Conservation (phyloP, 2,329 filamentous ascomycete genomes). For the Paecilomyces dactylethromorphus region DNA sequence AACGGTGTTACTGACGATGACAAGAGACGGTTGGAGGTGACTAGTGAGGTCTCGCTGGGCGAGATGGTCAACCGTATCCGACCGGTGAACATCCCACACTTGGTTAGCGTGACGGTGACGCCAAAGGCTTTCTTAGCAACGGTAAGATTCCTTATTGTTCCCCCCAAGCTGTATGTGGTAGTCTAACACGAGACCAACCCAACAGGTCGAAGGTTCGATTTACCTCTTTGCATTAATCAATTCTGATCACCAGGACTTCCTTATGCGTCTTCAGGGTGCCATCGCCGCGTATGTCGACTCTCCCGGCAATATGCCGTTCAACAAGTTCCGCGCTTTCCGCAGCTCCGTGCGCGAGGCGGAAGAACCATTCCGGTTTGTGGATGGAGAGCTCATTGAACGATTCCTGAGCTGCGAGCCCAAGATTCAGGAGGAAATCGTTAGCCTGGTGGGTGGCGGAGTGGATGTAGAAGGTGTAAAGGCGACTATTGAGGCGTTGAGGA, state of each 20-base stretch:
- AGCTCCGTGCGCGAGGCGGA: slow-evolving; percentile 64
- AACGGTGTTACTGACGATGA: slow-evolving; percentile 71
- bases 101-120: slow-evolving; percentile 60
- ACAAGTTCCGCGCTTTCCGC: slow-evolving; percentile 73
- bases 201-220: slow-evolving; percentile 77
- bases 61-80: slow-evolving; percentile 91
- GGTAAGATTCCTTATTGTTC: slow-evolving; percentile 40
- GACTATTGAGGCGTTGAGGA: slow-evolving; percentile 52
- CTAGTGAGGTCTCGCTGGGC: slow-evolving; percentile 75
- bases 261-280: slow-evolving; percentile 72
- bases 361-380: slow-evolving; percentile 79
- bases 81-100: slow-evolving; percentile 61
- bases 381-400: slow-evolving; percentile 82
- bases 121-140: slow-evolving; percentile 86
- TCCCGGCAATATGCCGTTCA: slow-evolving; percentile 69
- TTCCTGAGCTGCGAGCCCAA: slow-evolving; percentile 67
- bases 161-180: neutral
- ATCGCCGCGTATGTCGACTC: slow-evolving; percentile 62
- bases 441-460: slow-evolving; percentile 46
- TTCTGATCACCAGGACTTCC: slow-evolving; percentile 64
- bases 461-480: slow-evolving; percentile 54
- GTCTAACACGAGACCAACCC: neutral
- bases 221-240: slow-evolving; percentile 83
- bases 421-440: slow-evolving; percentile 48
- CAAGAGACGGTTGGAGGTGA: slow-evolving; percentile 61